Conservation (phyloP, 2,329 filamentous ascomycete genomes). For the Monilinia aucupariae region DNA sequence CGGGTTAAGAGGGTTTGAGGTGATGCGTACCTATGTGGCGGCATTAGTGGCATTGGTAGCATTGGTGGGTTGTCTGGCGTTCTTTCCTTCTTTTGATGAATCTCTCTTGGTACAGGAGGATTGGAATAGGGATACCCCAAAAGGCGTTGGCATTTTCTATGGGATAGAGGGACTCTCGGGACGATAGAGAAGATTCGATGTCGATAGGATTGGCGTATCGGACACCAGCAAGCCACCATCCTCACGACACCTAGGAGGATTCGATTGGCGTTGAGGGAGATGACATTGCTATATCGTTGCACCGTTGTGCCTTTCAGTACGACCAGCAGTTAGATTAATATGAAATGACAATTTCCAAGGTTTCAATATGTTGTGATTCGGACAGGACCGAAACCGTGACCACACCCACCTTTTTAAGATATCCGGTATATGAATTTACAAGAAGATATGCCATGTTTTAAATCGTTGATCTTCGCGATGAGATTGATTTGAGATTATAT, state of each 20-base stretch:
- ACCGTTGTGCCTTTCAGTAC: too few species aligned
- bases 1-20: too few species aligned
- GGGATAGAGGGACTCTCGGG: neutral
- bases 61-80: neutral
- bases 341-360: neutral
- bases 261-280: neutral
- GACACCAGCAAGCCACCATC: neutral
- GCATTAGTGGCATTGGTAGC: neutral
- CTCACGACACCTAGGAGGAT: neutral
- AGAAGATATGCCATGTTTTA: too few species aligned
- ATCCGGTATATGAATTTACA: neutral
- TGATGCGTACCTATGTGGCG: neutral
- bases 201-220: neutral
- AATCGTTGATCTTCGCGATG: too few species aligned
- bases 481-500: too few species aligned
- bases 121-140: constrained; percentile 15
- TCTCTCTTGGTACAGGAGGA: constrained; percentile 10
- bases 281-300: neutral
- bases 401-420: neutral
- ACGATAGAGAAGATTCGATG: neutral
- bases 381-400: constrained; percentile 10
- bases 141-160: constrained; percentile 1
- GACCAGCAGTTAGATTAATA: neutral
- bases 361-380: neutral
- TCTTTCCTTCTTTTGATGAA: neutral